Evolutionary conservation across 139 green algal genomes (phyloP).

Genomic region (Tetradesmus lagerheimii): DNA sequence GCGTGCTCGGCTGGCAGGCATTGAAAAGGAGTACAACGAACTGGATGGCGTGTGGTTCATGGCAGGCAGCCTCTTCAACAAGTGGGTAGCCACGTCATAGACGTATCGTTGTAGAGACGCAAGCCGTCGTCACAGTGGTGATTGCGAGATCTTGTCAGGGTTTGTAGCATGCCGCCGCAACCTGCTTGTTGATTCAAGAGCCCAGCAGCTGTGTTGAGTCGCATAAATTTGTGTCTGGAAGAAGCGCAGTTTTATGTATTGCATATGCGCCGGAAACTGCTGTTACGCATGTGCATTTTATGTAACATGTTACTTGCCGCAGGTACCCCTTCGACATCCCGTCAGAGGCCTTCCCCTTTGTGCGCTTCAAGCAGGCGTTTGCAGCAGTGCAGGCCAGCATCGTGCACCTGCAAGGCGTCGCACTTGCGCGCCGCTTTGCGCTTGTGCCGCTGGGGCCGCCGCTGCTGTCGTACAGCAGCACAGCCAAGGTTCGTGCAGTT

Average conservation of each 20-base stretch:
- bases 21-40: constrained; percentile 89
- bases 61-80: constrained; percentile 61
- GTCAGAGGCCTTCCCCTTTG: constrained; percentile 90
- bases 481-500: constrained; percentile 50
- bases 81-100: neutral
- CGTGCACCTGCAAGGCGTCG: constrained; percentile 94
- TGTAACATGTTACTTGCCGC: constrained; percentile 27
- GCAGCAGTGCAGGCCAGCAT: constrained; percentile 90
- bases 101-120: too few relatives aligned
- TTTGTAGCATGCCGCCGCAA: too few relatives aligned
- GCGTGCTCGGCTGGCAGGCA: constrained; percentile 74
- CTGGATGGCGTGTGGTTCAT: constrained; percentile 94
- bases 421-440: constrained; percentile 88
- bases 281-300: neutral
- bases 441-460: constrained; percentile 94
- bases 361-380: constrained; percentile 94
- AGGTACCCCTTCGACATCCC: constrained; percentile 91
- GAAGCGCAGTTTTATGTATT: too few relatives aligned
- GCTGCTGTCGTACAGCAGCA: constrained; percentile 87
- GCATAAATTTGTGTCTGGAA: too few relatives aligned
- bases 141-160: too few relatives aligned
- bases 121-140: too few relatives aligned
- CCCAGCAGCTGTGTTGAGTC: too few relatives aligned
- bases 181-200: too few relatives aligned
- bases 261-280: too few relatives aligned